phyloP scores from a whole-genome alignment of 768 basidiomycete species.

The Tulasnella sp. region DNA sequence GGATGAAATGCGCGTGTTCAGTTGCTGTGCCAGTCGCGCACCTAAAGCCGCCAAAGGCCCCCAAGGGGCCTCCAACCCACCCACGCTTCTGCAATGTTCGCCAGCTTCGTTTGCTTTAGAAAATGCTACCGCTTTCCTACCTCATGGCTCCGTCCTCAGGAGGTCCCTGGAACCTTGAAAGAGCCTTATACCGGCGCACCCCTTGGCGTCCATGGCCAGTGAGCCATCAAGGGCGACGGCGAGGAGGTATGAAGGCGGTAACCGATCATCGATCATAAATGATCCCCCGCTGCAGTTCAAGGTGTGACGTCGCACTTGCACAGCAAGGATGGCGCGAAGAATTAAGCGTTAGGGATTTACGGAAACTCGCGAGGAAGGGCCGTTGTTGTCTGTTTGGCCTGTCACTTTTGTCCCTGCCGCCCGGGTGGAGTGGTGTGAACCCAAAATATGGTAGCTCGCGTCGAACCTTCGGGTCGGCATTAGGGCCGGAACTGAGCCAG shows the following conservation, averaged over 20 bases:
- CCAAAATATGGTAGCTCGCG: no score
- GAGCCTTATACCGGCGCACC: background rate
- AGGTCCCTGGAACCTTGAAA: background rate
- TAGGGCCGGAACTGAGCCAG: no score
- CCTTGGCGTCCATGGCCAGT: background rate
- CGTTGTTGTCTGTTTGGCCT: background rate
- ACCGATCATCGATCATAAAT: background rate
- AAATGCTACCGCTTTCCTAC: background rate
- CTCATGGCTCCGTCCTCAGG: background rate
- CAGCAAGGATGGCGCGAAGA: background rate
- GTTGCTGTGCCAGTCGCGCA: background rate
- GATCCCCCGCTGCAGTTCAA: background rate
- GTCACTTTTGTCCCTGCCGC: background rate
- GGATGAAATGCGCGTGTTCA: background rate
- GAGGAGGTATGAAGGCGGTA: background rate
- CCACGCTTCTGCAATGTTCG: background rate
- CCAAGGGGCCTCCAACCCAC: background rate
- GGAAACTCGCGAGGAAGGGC: background rate
- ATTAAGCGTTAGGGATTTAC: background rate
- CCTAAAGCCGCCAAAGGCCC: background rate
- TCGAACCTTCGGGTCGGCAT: no score
- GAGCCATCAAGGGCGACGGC: background rate
- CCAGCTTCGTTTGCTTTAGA: no score
- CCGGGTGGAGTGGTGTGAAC: no score
- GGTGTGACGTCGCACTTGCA: background rate